These are phyloP conservation scores for Mallotus repandus DNA, from an alignment of 441 rosid genomes.

Conservation along the genomic window DNA sequence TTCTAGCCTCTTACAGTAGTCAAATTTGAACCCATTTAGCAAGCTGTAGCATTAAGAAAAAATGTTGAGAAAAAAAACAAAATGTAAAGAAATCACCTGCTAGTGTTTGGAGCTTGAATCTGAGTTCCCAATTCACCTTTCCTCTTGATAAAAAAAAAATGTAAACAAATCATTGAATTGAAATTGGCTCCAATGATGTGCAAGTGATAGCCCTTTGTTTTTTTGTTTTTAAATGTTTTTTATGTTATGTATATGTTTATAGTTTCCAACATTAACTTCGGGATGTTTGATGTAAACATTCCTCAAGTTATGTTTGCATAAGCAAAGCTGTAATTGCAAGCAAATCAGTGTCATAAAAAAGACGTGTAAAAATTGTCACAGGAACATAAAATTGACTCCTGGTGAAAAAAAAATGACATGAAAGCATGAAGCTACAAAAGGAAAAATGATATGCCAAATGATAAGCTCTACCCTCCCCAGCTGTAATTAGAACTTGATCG, in stretches of 20 bases:
- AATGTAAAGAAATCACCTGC: neutral
- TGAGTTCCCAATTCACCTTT: no score
- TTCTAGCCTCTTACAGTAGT: conserved; percentile 4
- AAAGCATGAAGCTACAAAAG: neutral
- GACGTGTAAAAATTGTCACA: no score
- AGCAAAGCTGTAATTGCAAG: no score
- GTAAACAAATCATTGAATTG: neutral
- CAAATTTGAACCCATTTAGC: neutral
- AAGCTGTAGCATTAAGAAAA: neutral
- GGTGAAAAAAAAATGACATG: neutral
- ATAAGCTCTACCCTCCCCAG: neutral
- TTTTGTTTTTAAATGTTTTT: no score
- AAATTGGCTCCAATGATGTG: neutral
- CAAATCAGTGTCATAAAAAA: no score
- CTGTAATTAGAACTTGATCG: conserved; percentile 13
- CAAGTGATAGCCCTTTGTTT: neutral
- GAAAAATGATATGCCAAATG: neutral
- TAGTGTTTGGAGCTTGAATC: no score
- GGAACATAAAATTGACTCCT: neutral
- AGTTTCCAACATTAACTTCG: neutral
- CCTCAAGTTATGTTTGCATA: no score
- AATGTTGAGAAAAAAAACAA: neutral
- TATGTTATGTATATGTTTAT: neutral
- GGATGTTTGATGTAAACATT: neutral
- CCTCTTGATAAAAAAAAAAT: no score